Percentiles rank a stretch among this genome's conserved stretches.
Conservation (phyloP, 768 basidiomycete genomes). For the Mycena galopus region DNA sequence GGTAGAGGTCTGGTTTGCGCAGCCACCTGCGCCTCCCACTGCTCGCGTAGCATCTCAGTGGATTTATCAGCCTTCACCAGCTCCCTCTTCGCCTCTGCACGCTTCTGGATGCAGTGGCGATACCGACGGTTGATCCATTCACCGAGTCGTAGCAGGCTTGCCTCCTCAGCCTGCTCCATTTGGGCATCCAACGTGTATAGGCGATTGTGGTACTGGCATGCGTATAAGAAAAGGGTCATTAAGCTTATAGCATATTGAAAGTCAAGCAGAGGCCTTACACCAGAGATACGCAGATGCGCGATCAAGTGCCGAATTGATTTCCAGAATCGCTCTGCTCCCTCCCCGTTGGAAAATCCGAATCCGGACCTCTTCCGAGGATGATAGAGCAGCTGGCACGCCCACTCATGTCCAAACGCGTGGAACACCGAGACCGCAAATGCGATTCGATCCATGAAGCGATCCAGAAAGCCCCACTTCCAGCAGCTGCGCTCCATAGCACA, state of each 20-base stretch:
- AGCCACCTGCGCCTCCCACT: slow-evolving; percentile 50
- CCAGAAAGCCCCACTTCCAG: slow-evolving; percentile 9
- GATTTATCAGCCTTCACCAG: slow-evolving; percentile 37
- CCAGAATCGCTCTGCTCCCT: slow-evolving; percentile 36
- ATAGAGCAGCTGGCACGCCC: no score
- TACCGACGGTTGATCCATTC: no score
- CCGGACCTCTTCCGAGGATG: slow-evolving; percentile 42
- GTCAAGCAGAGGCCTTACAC: neutral
- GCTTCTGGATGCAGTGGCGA: slow-evolving; percentile 18
- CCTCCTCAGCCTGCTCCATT: slow-evolving; percentile 38
- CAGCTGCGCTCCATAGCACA: slow-evolving; percentile 42
- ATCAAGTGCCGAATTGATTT: neutral
- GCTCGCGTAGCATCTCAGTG: slow-evolving; percentile 35
- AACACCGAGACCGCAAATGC: slow-evolving; percentile 50
- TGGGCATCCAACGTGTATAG: slow-evolving; percentile 41
- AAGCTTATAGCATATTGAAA: neutral
- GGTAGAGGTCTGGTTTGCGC: slow-evolving; percentile 38
- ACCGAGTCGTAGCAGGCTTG: slow-evolving; percentile 44
- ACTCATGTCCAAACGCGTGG: slow-evolving; percentile 57
- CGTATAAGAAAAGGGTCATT: slow-evolving; percentile 8
- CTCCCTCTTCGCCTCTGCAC: slow-evolving; percentile 33
- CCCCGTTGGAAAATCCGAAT: slow-evolving; percentile 50
- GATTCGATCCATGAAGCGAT: slow-evolving; percentile 33
- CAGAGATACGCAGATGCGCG: neutral
- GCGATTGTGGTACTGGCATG: slow-evolving; percentile 3